Evolutionary conservation across 371 early-diverging fungal genomes (phyloP), one percentile per base, ranked within the genome.

Genomic region (Globomyces sp.): DNA sequence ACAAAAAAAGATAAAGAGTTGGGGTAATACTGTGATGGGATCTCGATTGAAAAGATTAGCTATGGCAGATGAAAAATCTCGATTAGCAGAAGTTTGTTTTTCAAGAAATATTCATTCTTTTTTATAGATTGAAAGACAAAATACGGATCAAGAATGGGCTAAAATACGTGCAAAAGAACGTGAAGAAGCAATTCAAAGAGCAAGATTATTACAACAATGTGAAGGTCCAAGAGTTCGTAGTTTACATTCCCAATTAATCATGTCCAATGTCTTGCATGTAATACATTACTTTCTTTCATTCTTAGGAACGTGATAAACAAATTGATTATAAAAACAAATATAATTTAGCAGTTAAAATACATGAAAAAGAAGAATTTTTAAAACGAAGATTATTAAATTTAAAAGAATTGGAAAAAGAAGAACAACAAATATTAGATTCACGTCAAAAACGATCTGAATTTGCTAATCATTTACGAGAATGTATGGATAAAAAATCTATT

Each of bases 1-100:
- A 1, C 63, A 66, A 43, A 57, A 70, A 44, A 58, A 70, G 13
- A 74, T 74, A 4, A 68, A 71, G 39, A 53, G 37, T 8, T 80
- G 80, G 80, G 67, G 68, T 11, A 80, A 77, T 66, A 80, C 80
- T 1, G 71, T 80, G 13, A 64, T 74, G 57, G 80, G 80, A 0
- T 68, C 72, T 47, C 72, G 80, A 9, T 67, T 63, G 41, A 70
- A 70, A 57, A 51, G 80, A 53, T 62, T 80, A 4, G 77, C 76
- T 8, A 74, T 73, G 5, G 63, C 72, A n/a, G 68, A 63, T 2
- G 70, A 68, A 10, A 61, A 67, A 57, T 51, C 46, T 5, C 24
- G 68, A 9, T 3, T 66, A 36, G 44, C 64, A 24, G 76, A 76
- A 65, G 68, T 66, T 9, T 3, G 44, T 66, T 49, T 11, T 1